These are phyloP conservation scores for Pythium phragmiticola DNA, from an alignment of 352 stramenopile species.

Conservation along the genomic window DNA sequence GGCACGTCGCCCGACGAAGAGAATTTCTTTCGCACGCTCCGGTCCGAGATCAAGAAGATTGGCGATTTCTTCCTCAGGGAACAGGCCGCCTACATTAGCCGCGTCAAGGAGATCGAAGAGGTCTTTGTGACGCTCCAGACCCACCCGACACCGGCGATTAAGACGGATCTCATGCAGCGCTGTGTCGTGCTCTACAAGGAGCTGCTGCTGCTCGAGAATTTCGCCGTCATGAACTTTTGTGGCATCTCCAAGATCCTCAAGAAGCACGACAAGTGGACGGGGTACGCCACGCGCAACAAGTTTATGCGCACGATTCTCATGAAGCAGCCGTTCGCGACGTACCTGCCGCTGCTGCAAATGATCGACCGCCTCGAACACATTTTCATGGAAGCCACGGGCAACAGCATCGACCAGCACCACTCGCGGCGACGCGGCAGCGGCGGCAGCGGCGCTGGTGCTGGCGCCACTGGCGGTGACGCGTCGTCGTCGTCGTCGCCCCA, in stretches of 20 bases:
- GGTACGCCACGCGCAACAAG: constrained; percentile 88
- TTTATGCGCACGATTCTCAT: constrained; percentile 90
- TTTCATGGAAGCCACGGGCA: constrained; percentile 87
- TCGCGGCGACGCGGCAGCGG: constrained; percentile 42
- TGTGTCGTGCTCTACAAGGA: constrained; percentile 88
- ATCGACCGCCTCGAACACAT: constrained; percentile 87
- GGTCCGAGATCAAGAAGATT: constrained; percentile 85
- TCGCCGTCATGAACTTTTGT: constrained; percentile 89
- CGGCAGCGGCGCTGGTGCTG: not conserved
- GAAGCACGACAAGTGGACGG: constrained; percentile 91
- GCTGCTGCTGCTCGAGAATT: constrained; percentile 85
- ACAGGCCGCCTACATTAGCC: constrained; percentile 67
- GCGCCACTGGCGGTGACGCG: not conserved
- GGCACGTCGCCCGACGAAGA: constrained; percentile 81
- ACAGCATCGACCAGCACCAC: constrained; percentile 84
- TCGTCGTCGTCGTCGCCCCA: not conserved
- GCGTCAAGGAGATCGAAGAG: constrained; percentile 64
- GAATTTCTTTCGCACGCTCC: constrained; percentile 87
- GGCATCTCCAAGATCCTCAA: constrained; percentile 91
- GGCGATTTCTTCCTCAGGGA: constrained; percentile 84
- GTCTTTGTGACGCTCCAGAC: constrained; percentile 70
- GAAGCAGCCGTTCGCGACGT: constrained; percentile 87
- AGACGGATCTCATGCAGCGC: constrained; percentile 77
- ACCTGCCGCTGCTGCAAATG: constrained; percentile 82
- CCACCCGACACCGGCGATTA: constrained; percentile 44